Conservation (phyloP, 306 rosid species). For the Vigna nakashimae region DNA sequence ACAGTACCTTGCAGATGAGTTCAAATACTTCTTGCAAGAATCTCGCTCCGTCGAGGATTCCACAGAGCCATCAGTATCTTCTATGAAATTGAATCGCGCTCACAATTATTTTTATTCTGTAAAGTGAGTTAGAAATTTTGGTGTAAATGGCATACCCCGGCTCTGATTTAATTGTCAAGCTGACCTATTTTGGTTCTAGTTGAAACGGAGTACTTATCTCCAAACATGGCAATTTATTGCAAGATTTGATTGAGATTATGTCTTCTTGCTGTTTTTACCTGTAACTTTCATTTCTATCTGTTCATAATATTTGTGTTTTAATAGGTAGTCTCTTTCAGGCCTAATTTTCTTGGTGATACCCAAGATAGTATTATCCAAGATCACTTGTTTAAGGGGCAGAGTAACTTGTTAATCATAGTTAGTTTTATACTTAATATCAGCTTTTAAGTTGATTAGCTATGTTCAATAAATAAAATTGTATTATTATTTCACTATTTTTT, state of each 20-base stretch:
- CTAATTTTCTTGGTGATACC: too few relatives aligned
- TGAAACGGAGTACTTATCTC: neutral
- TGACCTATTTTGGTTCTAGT: neutral
- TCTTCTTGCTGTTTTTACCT: too few relatives aligned
- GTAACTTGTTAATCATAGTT: too few relatives aligned
- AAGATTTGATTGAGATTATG: neutral
- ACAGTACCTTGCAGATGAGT: conserved; percentile 39
- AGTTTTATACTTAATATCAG: too few relatives aligned
- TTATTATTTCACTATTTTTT: too few relatives aligned
- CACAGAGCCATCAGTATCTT: conserved; percentile 58
- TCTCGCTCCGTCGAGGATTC: conserved; percentile 47
- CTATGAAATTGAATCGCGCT: neutral
- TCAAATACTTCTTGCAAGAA: conserved; percentile 41
- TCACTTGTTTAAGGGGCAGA: too few relatives aligned
- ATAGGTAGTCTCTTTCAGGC: too few relatives aligned
- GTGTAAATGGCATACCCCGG: conserved; percentile 60
- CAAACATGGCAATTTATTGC: neutral
- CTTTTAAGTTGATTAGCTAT: too few relatives aligned
- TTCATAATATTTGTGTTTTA: too few relatives aligned
- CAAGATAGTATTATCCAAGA: too few relatives aligned
- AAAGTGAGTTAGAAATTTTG: conserved; percentile 39
- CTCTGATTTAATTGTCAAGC: conserved; percentile 43
- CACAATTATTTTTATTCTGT: neutral
- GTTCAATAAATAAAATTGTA: too few relatives aligned
- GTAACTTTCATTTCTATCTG: too few relatives aligned